Percentiles rank a stretch among this genome's conserved stretches.
Conservation (phyloP, 1,139 yeast species). For the Nakaseomyces sp. region DNA sequence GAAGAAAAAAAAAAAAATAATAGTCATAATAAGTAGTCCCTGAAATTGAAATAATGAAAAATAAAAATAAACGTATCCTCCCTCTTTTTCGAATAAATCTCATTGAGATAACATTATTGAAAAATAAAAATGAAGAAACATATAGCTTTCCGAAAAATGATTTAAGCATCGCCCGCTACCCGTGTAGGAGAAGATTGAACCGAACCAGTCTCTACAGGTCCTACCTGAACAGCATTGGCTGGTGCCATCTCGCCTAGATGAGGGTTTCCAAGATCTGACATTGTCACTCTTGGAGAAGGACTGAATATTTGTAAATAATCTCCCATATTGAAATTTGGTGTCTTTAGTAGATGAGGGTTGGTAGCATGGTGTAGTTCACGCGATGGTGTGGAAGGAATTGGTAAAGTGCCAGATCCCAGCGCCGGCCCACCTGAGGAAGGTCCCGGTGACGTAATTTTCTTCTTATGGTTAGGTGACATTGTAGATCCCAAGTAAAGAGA, state of each 20-base stretch:
- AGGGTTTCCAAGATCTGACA: not conserved
- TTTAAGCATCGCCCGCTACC: constrained; percentile 1
- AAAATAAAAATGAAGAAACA: not conserved
- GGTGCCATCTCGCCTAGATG: not conserved
- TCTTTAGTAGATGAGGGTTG: constrained; percentile 18
- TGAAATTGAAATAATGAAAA: not conserved
- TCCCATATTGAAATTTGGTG: constrained; percentile 32
- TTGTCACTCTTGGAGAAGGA: constrained; percentile 28
- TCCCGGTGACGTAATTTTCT: constrained; percentile 7
- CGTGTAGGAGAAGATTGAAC: constrained; percentile 5
- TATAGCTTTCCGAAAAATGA: no score
- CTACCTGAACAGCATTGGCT: not conserved
- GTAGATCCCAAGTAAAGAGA: constrained; percentile 19
- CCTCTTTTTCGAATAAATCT: no score
- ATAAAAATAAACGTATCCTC: no score
- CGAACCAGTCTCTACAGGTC: constrained; percentile 2
- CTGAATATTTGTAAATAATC: constrained; percentile 32
- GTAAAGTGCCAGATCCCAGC: not conserved
- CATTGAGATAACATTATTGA: no score
- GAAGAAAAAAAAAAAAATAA: not conserved
- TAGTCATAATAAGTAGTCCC: not conserved
- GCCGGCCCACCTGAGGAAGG: not conserved
- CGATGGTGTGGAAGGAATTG: constrained; percentile 27
- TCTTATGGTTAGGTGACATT: constrained; percentile 11
- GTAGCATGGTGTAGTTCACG: constrained; percentile 17